Conservation (phyloP, 768 basidiomycete species). For the Tylopilus sp. region DNA sequence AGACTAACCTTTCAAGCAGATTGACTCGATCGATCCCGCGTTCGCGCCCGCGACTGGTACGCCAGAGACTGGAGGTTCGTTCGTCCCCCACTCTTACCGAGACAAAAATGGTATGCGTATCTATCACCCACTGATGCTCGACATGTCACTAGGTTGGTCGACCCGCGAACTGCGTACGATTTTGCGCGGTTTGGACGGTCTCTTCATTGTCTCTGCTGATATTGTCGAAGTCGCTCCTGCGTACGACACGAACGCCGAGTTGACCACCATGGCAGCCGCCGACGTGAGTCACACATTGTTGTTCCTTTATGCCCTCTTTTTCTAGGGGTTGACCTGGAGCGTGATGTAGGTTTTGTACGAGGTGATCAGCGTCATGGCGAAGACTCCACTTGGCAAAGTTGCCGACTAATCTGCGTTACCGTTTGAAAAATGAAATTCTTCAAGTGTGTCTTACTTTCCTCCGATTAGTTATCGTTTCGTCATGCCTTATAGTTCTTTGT, state of each 20-base stretch:
- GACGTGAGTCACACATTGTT: constrained; percentile 49
- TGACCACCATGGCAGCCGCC: constrained; percentile 62
- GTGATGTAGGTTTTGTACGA: constrained; percentile 61
- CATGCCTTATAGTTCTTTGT: not conserved
- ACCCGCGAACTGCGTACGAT: constrained; percentile 79
- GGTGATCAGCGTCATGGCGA: constrained; percentile 75
- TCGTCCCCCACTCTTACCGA: too few relatives aligned
- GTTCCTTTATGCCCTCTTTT: not conserved
- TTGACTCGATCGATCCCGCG: constrained; percentile 77
- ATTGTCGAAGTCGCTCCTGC: constrained; percentile 85
- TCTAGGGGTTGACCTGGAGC: constrained; percentile 3
- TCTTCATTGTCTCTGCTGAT: constrained; percentile 76
- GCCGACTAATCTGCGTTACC: constrained; percentile 10
- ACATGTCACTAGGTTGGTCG: constrained; percentile 49
- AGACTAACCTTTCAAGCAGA: constrained; percentile 35
- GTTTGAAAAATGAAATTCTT: too few relatives aligned
- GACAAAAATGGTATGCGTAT: too few relatives aligned
- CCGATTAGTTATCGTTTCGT: not conserved
- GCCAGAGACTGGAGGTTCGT: constrained; percentile 69
- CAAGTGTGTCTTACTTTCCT: not conserved
- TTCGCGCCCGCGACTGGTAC: constrained; percentile 85
- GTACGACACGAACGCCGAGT: constrained; percentile 66
- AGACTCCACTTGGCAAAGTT: constrained; percentile 70
- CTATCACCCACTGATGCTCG: not conserved
- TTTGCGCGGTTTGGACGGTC: constrained; percentile 68